Base-by-base conservation (phyloP, 805 yeast species). In the Kregervanrija pseudodelftensis region DNA sequence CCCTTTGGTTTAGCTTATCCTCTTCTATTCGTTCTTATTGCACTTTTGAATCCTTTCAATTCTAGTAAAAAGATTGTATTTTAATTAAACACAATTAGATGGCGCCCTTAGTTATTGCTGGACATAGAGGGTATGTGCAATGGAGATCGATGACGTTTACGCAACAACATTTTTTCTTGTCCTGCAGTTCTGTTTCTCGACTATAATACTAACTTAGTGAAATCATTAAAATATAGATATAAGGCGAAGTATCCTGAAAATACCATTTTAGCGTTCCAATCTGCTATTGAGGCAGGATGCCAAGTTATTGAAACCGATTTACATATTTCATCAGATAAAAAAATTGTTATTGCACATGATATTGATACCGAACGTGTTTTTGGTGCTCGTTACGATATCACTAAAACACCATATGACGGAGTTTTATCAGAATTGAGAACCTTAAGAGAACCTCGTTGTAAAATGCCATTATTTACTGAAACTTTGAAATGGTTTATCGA, bases 341-440 rank as follows among this genome's bases (percentile, higher is more conserved):
- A 54, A 9, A 50, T 67, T 13, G 60, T 67, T 3, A 53, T 68
- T 15, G 54, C 64, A 16, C 73, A 68, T 48, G 72, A 68, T 46
- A 39, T 56, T 3, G 50, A 49, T 37, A 63, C 71, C 0, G 40
- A 33, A 4, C 48, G 72, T 28, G 63, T 60, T 0, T 68, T 56
- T 49, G 65, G 66, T n/a, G 50, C 48, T n/a, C 50, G 49, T 10
- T 51, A 50, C 22, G 48, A 49, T 7, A 59, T 68, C 31, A 53
- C 58, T 2, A 43, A 62, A 16, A 52, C 57, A 1, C 50, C 52
- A 3, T 64, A 60, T 47, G 47, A 47, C 5, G 58, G 61, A 3
- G 55, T 55, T 2, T 46, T 68, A 11, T 50, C 54, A n/a, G 40
- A 50, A 15, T 49, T 68, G 17, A 49, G 52, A 10, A 66, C 70